Evolutionary conservation across 495 filamentous ascomycete genomes (phyloP).

Genomic region (Echria macrotheca): DNA sequence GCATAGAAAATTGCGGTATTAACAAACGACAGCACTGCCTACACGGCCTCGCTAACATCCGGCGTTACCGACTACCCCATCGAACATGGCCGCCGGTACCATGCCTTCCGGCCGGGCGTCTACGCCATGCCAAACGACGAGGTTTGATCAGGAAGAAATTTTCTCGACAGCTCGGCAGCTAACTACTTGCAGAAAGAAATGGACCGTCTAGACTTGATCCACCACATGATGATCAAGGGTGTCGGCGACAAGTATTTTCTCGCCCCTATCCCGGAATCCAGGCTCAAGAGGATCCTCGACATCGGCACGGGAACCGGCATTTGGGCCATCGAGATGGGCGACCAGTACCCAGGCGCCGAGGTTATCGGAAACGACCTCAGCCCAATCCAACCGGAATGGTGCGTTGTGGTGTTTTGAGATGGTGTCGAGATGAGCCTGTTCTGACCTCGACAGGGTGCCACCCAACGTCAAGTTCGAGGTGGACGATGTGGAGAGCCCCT

Average conservation of each 20-base stretch:
- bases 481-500: constrained; percentile 56
- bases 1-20: too few relatives aligned
- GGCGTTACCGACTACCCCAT: constrained; percentile 14
- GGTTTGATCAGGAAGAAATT: too few relatives aligned
- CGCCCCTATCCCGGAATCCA: constrained; percentile 1
- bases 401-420: not conserved
- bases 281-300: constrained; percentile 10
- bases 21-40: constrained; percentile 4
- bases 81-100: constrained; percentile 10
- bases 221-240: constrained; percentile 3
- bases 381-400: not conserved
- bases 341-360: not conserved
- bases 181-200: too few relatives aligned
- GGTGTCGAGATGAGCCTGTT: not conserved
- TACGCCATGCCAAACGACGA: constrained; percentile 14
- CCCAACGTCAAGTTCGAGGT: constrained; percentile 61
- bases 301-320: constrained; percentile 14
- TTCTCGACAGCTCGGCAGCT: too few relatives aligned
- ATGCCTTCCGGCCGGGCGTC: constrained; percentile 7
- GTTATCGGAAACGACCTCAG: constrained; percentile 6
- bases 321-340: constrained; percentile 5
- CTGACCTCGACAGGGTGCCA: constrained; percentile 41
- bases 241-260: constrained; percentile 6
- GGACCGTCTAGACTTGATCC: constrained; percentile 12
- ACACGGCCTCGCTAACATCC: constrained; percentile 12